Evolutionary conservation across 2,329 filamentous ascomycete genomes (phyloP).

Genomic region (Trichoderma gracile): DNA sequence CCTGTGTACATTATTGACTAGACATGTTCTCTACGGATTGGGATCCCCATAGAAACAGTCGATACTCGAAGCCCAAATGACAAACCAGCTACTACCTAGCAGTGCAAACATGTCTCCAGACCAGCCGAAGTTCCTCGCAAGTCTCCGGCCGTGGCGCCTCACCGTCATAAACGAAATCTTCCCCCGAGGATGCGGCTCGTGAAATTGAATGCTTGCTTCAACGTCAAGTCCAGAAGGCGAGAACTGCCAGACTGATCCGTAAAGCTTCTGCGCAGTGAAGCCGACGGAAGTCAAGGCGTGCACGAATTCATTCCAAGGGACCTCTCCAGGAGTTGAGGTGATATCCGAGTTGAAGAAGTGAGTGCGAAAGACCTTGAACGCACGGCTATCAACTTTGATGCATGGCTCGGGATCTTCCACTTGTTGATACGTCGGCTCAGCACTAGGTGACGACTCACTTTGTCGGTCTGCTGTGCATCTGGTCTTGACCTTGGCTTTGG

Average conservation of each 20-base stretch:
- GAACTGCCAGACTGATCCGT: not conserved
- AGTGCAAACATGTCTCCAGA: not conserved
- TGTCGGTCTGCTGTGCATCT: not conserved
- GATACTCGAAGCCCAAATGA: no score
- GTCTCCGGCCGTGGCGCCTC: not conserved
- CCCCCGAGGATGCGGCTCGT: not conserved
- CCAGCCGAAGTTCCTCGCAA: not conserved
- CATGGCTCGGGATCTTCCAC: not conserved
- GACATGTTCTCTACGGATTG: no score
- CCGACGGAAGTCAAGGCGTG: conserved; percentile 53
- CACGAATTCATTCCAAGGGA: conserved; percentile 56
- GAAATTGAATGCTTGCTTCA: not conserved
- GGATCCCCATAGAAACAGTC: no score
- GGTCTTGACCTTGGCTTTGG: not conserved
- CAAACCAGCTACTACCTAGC: no score
- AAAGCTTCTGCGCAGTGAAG: not conserved
- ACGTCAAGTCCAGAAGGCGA: not conserved
- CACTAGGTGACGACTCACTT: not conserved
- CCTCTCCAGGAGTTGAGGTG: conserved; percentile 47
- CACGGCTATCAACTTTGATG: conserved; percentile 36
- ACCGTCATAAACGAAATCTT: not conserved
- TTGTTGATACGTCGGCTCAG: conserved; percentile 24
- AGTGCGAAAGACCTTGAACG: conserved; percentile 40
- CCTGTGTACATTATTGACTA: not conserved
- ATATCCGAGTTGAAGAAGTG: conserved; percentile 45